Base-by-base conservation (phyloP, 345 rosid species). In the Fremontodendron californicum region DNA sequence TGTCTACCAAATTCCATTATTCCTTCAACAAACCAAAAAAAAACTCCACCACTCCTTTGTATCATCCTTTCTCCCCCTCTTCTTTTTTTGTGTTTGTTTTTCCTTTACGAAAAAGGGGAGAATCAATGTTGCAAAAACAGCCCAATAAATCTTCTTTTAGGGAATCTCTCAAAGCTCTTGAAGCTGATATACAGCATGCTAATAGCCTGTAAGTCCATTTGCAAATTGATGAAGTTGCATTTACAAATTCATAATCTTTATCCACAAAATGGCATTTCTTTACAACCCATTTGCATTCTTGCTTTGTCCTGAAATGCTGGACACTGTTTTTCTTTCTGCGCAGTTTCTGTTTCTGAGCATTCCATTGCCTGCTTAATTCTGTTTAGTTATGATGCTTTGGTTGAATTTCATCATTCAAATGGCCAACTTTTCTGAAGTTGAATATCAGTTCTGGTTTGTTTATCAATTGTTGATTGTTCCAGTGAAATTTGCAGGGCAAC, bases 141-240 rank as follows among this genome's bases (percentile, higher is more conserved):
- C 85, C 78, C 58, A 74, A 52, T 75, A 84, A 75, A 58, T 83
- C 90, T 39, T 81, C 86, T 49, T 89, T 84, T 78, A 85, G 85
- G 63, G 91, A 90, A 80, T 90, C 93, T 62, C 81, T 88, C 54
- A 86, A 88, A 79, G 89, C 84, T 61, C 91, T 85, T 79, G 89
- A 90, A 82, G 91, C 87, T 60, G 93, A 90, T 79, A 79, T 90
- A 51, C 89, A 88, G 25, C 91, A 85, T 84, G 93, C 93, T 78
- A 90, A 90, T 79, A 81, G 64, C 80, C 75, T 88, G 93, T 90
- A 81, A 86, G 88, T 78, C 6, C 13, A 40, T 9, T 18, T 25
- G 57, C n/a, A 31, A 61, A 27, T 27, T 27, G 39, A 29, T 61
- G n/a, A 10, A 31, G 67, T 15, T 31, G 11, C 67, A 31, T 27